Base-by-base conservation (phyloP, 2,329 filamentous ascomycete genomes). In the Ceratocystis destructans region DNA sequence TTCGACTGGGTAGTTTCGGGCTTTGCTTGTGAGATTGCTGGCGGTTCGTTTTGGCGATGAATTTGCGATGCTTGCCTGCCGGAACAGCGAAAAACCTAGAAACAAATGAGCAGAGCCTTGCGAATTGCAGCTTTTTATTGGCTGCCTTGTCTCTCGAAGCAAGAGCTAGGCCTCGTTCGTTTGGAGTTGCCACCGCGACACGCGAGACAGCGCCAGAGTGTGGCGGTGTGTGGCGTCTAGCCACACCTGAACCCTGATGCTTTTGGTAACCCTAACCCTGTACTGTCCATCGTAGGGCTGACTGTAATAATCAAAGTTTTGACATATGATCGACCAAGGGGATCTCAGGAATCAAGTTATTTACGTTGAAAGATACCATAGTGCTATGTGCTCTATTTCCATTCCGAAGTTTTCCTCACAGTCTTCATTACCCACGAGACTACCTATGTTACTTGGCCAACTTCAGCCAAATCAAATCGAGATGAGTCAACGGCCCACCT, bases 101-200 rank as follows among this genome's bases (percentile, higher is more conserved):
- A 59, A 8, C 55, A 8, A 25, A 20, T 8, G 28, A n/a, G 28
- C 3, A 41, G 2, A 59, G 55, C 55, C 55, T 59, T 59, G 55
- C 33, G 28, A 8, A 17, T 59, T 2, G 6, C 5, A 1, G 17
- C 28, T 17, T 25, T 59, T 59, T 6, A 59, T 59, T 59, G 55
- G 55, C 31, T 59, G 55, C 55, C 55, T 59, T 59, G 55, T 37
- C 15, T 7, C 55, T 15, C 22, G 20, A 3, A 37, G 28, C 28
- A 31, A 17, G n/a, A 20, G 53, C 53, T 59, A 17, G n/a, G 22
- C 28, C 53, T n/a, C 33, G n/a, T n/a, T 8, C 8, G 53, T 33
- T 31, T 33, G 28, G 28, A 57, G 53, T 57, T 31, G 55, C 55
- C 55, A 59, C 55, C 55, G 55, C 28, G 55, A 59, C 55, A 59